Base-by-base conservation (phyloP, 2,329 filamentous ascomycete species). In the Alternaria sp. region DNA sequence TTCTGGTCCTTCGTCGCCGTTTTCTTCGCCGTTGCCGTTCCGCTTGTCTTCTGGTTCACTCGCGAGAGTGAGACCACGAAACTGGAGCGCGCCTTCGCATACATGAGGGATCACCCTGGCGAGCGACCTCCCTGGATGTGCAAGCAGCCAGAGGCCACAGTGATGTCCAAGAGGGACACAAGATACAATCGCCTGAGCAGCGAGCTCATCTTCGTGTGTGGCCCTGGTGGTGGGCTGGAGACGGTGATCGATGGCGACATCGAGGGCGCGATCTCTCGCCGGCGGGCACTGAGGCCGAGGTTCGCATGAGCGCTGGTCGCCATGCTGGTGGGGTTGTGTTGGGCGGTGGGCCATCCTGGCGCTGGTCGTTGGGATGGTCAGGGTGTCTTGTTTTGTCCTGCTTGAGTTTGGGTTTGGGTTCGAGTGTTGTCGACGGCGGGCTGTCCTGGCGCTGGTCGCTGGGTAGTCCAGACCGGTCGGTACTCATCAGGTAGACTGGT, bases 181-280 rank as follows among this genome's bases (percentile, higher is more conserved):
- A 56, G 63, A 30, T 66, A 66, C 49, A 57, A 61, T 21, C 26
- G n/a, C n/a, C 45, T 63, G 30, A 54, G 60, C 19, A 57, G 57
- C 44, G 61, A 61, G 15, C 30, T 63, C 11, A 61, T 56, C 26
- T 63, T 60, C 23, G 57, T 66, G 13, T 63, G 61, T 44, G 64
- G 64, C 15, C 26, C 13, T 28, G 49, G 61, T 54, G 47, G 51
- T 23, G 64, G 58, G 17, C 51, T 59, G 30, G 61, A 59, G 40
- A 46, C 32, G 12, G 54, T 63, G 44, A 56, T 61, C 30, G 61
- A 59, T 50, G 64, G 46, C 15, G 56, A 60, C n/a, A 50, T 53
- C 43, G 57, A 60, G 6, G 30, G 59, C n/a, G 55, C 63, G 7
- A 53, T 56, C 26, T 40, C 51, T 32, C 60, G 60, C 17, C 26